A percentile compares a stretch with the other conserved stretches of the same genome.
These are phyloP conservation scores for Pholiota microspora DNA, from an alignment of 768 basidiomycete species.

Conservation along the genomic window DNA sequence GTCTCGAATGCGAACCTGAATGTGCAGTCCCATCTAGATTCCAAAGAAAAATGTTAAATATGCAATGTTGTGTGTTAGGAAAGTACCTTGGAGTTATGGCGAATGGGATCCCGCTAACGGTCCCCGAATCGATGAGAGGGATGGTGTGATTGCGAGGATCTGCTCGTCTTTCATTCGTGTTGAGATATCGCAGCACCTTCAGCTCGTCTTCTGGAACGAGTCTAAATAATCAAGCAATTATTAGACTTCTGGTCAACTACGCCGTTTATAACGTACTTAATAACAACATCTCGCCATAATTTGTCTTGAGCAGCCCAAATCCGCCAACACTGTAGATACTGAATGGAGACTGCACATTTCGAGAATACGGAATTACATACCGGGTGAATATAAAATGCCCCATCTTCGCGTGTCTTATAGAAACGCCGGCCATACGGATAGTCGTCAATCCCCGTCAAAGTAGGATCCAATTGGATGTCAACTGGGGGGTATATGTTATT, in stretches of 20 bases:
- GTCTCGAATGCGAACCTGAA: too few relatives aligned
- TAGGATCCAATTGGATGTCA: background rate
- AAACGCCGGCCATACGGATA: background rate
- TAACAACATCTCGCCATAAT: background rate
- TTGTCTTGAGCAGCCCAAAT: background rate
- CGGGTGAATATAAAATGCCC: background rate
- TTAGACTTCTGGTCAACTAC: background rate
- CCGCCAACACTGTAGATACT: background rate
- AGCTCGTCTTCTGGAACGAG: background rate
- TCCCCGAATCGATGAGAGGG: slow-evolving; percentile 13
- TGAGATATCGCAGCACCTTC: slow-evolving; percentile 6
- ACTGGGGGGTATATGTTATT: background rate
- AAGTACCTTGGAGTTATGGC: background rate
- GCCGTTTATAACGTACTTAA: background rate
- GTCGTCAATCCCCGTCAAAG: background rate
- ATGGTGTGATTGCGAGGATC: slow-evolving; percentile 22
- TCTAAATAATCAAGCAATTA: background rate
- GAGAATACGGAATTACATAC: background rate
- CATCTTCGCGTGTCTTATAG: background rate
- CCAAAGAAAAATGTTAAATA: too few relatives aligned
- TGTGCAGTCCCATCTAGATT: too few relatives aligned
- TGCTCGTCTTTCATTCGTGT: slow-evolving; percentile 8
- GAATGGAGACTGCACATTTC: background rate
- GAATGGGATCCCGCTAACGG: slow-evolving; percentile 11
- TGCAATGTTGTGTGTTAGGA: background rate